Evolutionary conservation across 805 yeast genomes (phyloP).

Genomic region (Scheffersomyces stipitis): DNA sequence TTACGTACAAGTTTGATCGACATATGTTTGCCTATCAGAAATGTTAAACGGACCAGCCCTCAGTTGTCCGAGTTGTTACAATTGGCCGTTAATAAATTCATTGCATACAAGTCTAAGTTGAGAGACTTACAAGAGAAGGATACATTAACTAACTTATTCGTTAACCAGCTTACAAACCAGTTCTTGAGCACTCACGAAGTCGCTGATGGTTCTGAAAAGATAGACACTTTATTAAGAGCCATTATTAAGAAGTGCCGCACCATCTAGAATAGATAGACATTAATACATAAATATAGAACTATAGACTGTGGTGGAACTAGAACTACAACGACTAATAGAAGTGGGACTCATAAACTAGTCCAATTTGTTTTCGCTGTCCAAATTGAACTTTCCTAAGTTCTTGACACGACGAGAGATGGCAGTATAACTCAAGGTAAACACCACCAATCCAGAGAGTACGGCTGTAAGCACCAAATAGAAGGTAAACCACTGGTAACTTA

Average conservation of each 20-base stretch:
- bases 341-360: too few species aligned
- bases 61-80: constrained; percentile 62
- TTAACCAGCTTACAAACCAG: constrained; percentile 23
- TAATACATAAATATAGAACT: too few species aligned
- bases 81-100: constrained; percentile 66
- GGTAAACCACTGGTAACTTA: constrained; percentile 21
- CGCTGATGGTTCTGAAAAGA: constrained; percentile 22
- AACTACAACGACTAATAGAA: too few species aligned
- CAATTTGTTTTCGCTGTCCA: too few species aligned
- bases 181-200: constrained; percentile 20
- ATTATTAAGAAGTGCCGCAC: constrained; percentile 38
- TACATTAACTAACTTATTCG: constrained; percentile 29
- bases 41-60: constrained; percentile 35
- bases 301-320: too few species aligned
- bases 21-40: constrained; percentile 67
- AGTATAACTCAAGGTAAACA: constrained; percentile 18
- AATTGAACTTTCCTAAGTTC: too few species aligned
- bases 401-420: constrained; percentile 7
- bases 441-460: constrained; percentile 18
- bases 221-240: constrained; percentile 35
- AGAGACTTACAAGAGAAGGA: constrained; percentile 27
- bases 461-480: constrained; percentile 14
- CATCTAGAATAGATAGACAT: not conserved
- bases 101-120: constrained; percentile 55
- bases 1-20: constrained; percentile 49